phyloP scores from a whole-genome alignment of 139 green algal genomes.

The Coelastrella sp. region DNA sequence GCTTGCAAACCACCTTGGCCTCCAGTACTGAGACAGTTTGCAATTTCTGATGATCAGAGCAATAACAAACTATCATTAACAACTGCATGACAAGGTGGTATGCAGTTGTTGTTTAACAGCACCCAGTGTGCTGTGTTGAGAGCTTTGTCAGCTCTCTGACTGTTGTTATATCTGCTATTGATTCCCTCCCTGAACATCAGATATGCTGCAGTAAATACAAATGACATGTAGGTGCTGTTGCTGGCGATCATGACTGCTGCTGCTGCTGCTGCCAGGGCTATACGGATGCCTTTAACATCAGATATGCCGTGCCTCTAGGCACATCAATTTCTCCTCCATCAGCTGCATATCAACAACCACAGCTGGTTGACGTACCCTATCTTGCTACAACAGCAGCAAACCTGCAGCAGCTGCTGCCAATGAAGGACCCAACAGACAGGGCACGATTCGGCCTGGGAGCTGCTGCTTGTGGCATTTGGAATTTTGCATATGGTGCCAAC shows the following conservation, averaged over 20 bases:
- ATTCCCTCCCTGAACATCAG: too few relatives aligned
- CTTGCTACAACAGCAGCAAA: constrained; percentile 12
- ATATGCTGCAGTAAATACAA: too few relatives aligned
- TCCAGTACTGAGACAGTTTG: too few relatives aligned
- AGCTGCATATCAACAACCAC: neutral
- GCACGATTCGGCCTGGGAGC: neutral
- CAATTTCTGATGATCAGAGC: too few relatives aligned
- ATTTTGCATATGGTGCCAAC: constrained; percentile 77
- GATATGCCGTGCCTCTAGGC: constrained; percentile 64
- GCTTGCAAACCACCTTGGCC: too few relatives aligned
- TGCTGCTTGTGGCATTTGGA: constrained; percentile 53
- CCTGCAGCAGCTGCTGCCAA: neutral
- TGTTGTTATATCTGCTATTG: too few relatives aligned
- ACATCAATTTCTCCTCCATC: neutral
- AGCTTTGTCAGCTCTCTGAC: too few relatives aligned
- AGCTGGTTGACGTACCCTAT: constrained; percentile 48
- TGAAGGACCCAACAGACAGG: neutral
- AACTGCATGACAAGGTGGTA: too few relatives aligned
- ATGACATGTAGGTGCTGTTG: too few relatives aligned
- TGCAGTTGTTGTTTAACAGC: too few relatives aligned
- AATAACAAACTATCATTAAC: too few relatives aligned
- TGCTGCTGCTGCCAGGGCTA: constrained; percentile 41
- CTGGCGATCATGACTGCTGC: neutral
- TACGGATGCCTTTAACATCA: constrained; percentile 64
- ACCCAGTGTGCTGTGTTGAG: too few relatives aligned